These are phyloP conservation scores for Ustilago tritici DNA, from an alignment of 1,284 basidiomycete genomes.

Conservation along the genomic window DNA sequence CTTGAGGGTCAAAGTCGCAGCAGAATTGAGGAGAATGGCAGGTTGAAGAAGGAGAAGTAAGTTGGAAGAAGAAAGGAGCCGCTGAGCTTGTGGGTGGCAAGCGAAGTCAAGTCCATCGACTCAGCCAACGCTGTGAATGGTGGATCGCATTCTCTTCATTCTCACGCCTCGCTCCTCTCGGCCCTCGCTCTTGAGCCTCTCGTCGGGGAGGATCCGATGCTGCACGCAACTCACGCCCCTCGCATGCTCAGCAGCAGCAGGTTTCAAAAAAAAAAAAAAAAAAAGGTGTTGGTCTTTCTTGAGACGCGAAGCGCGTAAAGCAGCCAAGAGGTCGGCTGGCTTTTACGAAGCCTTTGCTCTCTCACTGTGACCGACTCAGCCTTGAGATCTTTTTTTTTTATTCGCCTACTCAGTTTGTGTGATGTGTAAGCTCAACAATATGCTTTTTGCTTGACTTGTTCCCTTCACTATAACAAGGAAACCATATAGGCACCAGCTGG, in stretches of 20 bases:
- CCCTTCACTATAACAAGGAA: no score
- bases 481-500: no score
- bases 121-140: conserved; percentile 5
- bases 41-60: background rate
- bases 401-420: background rate
- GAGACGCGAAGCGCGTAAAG: conserved; percentile 34
- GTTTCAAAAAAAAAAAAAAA: conserved; percentile 10
- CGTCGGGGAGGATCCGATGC: conserved; percentile 12
- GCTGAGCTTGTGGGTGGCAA: background rate
- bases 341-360: conserved; percentile 10
- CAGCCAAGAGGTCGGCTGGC: conserved; percentile 13
- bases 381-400: background rate
- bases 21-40: background rate
- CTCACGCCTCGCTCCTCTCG: conserved; percentile 12
- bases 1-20: background rate
- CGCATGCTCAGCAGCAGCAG: conserved; percentile 6
- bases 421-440: background rate
- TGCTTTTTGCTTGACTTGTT: background rate
- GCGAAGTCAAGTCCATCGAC: conserved; percentile 7
- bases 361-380: conserved; percentile 15
- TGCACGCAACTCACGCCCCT: background rate
- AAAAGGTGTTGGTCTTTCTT: conserved; percentile 24
- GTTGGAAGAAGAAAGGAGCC: background rate
- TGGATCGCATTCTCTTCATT: background rate
- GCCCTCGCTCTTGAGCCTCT: conserved; percentile 2